Base-by-base conservation (phyloP, 2,329 filamentous ascomycete genomes). In the Chaetomium globosum region DNA sequence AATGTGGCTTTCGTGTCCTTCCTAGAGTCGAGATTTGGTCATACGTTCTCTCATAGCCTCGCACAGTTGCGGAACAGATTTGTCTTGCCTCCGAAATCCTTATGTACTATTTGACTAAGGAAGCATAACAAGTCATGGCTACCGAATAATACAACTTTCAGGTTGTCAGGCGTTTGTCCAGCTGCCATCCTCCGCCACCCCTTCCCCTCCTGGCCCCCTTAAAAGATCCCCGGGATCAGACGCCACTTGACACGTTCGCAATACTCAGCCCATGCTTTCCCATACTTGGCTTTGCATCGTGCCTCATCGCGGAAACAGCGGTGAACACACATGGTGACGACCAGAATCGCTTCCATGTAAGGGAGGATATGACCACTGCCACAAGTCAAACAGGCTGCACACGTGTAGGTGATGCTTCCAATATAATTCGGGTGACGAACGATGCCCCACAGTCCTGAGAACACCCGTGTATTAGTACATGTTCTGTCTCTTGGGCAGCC, bases 271-370 rank as follows among this genome's bases (percentile, higher is more conserved):
- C 55, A 57, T 30, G 36, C 36, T 10, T 43, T 8, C 21, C 33
- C 55, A 30, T 57, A 57, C 21, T 57, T 57, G 36, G 36, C 7
- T 30, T 46, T 57, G 33, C 55, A 57, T 46, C 55, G 28, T 26
- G 55, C 55, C 55, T 57, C 55, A 36, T 57, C 55, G 36, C 55
- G 55, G 21, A 57, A 57, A 46, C 55, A 57, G 36, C 55, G 55
- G 55, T 57, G 55, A 5, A 57, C 21, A 10, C 55, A 57, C 36
- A 57, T 46, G 21, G 4, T 8, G 12, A 9, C 30, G 21, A 46
- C 55, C 13, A 57, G 55, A 16, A 57, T 46, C 12, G 55, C 55
- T 16, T 57, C 36, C 5, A n/a, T n/a, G 55, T 57, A 57, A 12
- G 55, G 55, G 19, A 57, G 33, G 12, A 57, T 21, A 26, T 57